A percentile compares a stretch with the other conserved stretches of the same genome.
These are phyloP conservation scores for Herpomyces periplanetae DNA, from an alignment of 2,329 filamentous ascomycete species.

Conservation along the genomic window DNA sequence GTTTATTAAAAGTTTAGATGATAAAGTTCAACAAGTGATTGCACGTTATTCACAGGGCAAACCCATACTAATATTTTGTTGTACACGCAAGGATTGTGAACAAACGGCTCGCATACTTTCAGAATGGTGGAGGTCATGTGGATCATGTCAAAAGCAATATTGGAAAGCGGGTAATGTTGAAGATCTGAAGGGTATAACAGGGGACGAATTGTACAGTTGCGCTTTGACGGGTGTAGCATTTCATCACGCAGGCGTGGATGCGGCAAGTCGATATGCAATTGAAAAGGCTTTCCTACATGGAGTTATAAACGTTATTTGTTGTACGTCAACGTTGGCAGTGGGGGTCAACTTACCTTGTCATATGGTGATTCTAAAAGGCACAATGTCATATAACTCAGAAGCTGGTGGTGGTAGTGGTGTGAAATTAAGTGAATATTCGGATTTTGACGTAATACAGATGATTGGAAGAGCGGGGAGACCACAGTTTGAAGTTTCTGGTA, in stretches of 20 bases:
- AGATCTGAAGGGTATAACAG: slow-evolving; percentile 33
- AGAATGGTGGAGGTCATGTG: slow-evolving; percentile 18
- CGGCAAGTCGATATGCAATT: slow-evolving; percentile 19
- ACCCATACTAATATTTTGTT: slow-evolving; percentile 49
- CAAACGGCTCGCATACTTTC: slow-evolving; percentile 24
- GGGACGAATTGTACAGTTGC: slow-evolving; percentile 60
- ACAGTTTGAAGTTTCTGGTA: slow-evolving; percentile 36
- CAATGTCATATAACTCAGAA: slow-evolving; percentile 32
- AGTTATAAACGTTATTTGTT: slow-evolving; percentile 42
- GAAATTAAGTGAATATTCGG: slow-evolving; percentile 35
- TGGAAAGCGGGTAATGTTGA: slow-evolving; percentile 27
- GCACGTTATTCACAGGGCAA: slow-evolving; percentile 24
- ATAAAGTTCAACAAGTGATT: slow-evolving; percentile 36
- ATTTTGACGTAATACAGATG: slow-evolving; percentile 69
- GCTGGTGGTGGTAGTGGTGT: slow-evolving; percentile 12
- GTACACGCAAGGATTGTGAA: slow-evolving; percentile 27
- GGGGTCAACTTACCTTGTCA: slow-evolving; percentile 53
- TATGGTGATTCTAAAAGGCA: slow-evolving; percentile 47
- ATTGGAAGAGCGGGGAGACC: slow-evolving; percentile 43
- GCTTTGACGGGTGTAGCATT: slow-evolving; percentile 53
- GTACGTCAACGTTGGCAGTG: slow-evolving; percentile 46
- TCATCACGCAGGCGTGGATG: slow-evolving; percentile 36
- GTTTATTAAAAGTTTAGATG: slow-evolving; percentile 50
- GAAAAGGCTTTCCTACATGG: slow-evolving; percentile 27
- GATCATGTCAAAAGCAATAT: slow-evolving; percentile 12